Conservation (phyloP, 23 red algal species). For the Gracilaria domingensis region DNA sequence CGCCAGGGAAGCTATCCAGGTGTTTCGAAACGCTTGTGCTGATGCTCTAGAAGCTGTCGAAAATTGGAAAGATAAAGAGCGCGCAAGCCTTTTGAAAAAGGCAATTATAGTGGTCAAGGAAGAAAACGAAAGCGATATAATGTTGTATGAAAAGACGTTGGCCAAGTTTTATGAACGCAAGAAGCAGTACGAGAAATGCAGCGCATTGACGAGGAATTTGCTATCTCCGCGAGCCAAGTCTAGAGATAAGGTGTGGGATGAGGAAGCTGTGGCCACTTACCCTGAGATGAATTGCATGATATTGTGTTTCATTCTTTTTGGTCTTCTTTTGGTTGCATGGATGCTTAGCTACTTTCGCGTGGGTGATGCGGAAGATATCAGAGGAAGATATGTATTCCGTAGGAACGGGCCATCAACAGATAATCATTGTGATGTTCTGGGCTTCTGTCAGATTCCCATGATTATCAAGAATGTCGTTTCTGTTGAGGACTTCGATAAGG, state of each 20-base stretch:
- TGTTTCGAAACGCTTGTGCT: conserved; percentile 2
- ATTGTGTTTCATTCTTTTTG: conserved; percentile 24
- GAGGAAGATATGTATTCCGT: neutral
- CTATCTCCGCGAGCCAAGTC: conserved; percentile 16
- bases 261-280: conserved; percentile 14
- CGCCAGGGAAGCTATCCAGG: neutral
- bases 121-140: conserved; percentile 14
- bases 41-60: neutral
- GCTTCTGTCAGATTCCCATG: neutral
- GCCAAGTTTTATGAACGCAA: conserved; percentile 25
- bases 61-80: conserved; percentile 3
- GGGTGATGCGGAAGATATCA: neutral
- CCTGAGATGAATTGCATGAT: conserved; percentile 40
- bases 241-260: conserved; percentile 4
- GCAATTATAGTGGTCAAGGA: neutral
- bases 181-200: conserved; percentile 34
- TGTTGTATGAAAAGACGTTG: conserved; percentile 28
- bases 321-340: neutral
- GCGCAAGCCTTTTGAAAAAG: neutral
- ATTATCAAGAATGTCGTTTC: conserved; percentile 3
- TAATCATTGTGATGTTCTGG: neutral
- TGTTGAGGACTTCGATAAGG: conserved; percentile 18
- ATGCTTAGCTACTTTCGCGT: neutral
- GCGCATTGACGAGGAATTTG: neutral
- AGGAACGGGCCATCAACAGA: neutral